Conservation (phyloP, 2,329 filamentous ascomycete genomes). For the Ophiostoma sp. region DNA sequence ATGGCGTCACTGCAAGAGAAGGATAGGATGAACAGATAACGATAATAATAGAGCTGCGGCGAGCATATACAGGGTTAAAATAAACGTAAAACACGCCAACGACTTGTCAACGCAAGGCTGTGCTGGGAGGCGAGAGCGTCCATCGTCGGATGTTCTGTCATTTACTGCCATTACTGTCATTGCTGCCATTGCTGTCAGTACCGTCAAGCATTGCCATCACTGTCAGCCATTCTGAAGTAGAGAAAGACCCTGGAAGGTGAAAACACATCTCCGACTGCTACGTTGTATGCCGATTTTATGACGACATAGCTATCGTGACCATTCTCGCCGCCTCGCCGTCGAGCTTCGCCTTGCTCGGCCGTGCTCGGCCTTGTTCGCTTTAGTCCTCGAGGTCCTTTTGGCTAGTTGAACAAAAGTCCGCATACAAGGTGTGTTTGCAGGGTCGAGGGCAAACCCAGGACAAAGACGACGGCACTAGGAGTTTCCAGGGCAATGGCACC, state of each 20-base stretch:
- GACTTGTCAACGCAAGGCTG: not conserved
- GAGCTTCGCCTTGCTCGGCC: not conserved
- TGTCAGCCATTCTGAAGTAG: not conserved
- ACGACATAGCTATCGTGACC: not conserved
- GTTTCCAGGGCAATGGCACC: conserved; percentile 4
- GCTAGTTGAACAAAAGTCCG: not conserved
- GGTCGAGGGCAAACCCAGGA: not conserved
- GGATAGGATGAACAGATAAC: not conserved
- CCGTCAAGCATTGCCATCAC: not conserved
- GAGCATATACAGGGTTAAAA: not conserved
- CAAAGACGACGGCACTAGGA: not conserved
- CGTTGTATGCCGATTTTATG: not conserved
- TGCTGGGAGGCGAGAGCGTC: not conserved
- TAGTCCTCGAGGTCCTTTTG: not conserved
- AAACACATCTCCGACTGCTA: not conserved
- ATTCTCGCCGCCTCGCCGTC: not conserved
- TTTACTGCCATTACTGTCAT: not conserved
- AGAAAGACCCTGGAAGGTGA: not conserved
- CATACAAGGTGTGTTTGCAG: not conserved
- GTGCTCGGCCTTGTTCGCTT: not conserved
- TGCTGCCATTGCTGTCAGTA: not conserved
- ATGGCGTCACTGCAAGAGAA: no score
- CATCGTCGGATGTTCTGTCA: not conserved
- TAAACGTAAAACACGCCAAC: not conserved
- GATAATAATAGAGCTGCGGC: not conserved